Base-by-base conservation (phyloP, 2,329 filamentous ascomycete species). In the Apiospora malaysiana region DNA sequence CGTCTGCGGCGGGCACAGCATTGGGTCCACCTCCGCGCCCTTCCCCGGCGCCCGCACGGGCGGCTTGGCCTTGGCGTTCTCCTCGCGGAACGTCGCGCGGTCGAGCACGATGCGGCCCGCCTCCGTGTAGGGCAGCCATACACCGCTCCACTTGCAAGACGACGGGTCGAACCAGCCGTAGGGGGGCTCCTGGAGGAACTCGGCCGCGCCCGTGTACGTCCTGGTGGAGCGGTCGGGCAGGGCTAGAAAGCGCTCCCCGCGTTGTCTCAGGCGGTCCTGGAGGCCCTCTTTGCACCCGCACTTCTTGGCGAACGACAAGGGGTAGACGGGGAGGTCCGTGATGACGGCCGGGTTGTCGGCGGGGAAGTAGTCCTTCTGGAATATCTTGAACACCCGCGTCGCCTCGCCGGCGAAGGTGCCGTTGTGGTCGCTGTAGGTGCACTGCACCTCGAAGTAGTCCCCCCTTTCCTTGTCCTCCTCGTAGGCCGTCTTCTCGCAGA, bases 61-160 rank as follows among this genome's bases (percentile, higher is more conserved):
- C 12, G 72, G 46, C 7, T 72, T 69, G 10, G 68, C 72, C 46
- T 75, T 45, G 2, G 49, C 71, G 10, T 78, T 71, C 40, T 79
- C 78, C 65, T 78, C 74, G 25, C 71, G 73, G 37, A 78, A 80
- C 0, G 77, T 78, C 72, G 76, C 77, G n/a, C 76, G 72, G 51
- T 80, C 78, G 1, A 79, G 69, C 18, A 80, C 69, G 8, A 79
- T 69, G 21, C 78, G 71, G 4, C 77, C 78, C 0, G 72, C 74
- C 67, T 79, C 78, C 0, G 74, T 77, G 32, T 77, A 79, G 4
- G 76, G 76, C 2, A 77, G 68, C 77, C 77, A 80, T 6, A 77
- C 78, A 2, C 66, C 69, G 4, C 42, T 21, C 25, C 16, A 76
- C 1, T 75, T 74, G 21, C 70, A 74, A 14, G 21, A 27, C 0